Evolutionary conservation across 2,329 filamentous ascomycete species (phyloP), one percentile per base, ranked within the genome.

Genomic region (Hawksworthiomyces lignivorus): DNA sequence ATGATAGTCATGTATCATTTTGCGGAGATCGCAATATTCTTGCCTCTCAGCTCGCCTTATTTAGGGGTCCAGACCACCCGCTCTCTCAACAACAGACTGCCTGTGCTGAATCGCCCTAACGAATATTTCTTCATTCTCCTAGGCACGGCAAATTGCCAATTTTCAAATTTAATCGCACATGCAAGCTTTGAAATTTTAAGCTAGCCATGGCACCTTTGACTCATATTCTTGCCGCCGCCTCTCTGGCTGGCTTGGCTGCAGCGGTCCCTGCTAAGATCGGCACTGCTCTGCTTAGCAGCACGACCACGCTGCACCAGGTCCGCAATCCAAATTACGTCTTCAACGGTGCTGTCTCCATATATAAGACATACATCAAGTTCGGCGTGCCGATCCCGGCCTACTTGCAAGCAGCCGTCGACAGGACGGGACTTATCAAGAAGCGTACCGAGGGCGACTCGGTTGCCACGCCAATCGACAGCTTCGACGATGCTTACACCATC

Each of bases 401-500:
- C 28, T 53, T 68, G 9, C 43, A 59, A 10, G 48, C 50, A 10
- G 51, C 57, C 9, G 55, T 68, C 27, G 46, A 61, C 20, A 33
- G 21, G n/a, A 51, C 39, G 17, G 32, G 40, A 10, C 26, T 31
- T 8, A 27, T 36, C 4, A 6, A 34, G 18, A 43, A 53, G 56
- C 26, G 59, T 49, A 18, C 7, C n/a, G 14, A 33, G 11, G 31
- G 27, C 44, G 55, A 58, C 62, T 28, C 66, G 45, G 63, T 62
- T 3, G 44, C 59, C 19, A 62, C 67, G 15, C 67, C 61, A 15
- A 71, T 73, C 0, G 59, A 69, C 46, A 51, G 60, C n/a, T 59
- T 64, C 39, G 73, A 77, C 48, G 54, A 57, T 18, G 67, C 72
- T 48, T 45, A 45, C 43, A 39, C 43, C 15, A 45, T 45, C 27